phyloP scores from a whole-genome alignment of 352 stramenopile genomes.

The Pseudoperonospora humuli region DNA sequence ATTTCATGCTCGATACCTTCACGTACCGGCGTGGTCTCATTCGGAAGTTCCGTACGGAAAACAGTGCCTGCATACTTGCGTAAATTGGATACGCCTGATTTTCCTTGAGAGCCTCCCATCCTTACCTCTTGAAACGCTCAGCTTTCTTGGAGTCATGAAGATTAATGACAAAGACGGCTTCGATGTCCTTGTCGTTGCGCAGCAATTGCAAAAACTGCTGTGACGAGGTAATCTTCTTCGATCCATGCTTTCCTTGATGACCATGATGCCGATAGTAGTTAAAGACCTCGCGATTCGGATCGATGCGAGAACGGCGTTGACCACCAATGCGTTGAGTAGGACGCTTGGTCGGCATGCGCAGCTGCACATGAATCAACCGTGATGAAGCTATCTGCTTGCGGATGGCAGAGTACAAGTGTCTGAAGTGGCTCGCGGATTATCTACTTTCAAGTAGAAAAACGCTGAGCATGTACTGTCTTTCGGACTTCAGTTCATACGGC shows the following conservation, averaged over 20 bases:
- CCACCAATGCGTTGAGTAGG: no score
- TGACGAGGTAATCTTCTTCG: background rate
- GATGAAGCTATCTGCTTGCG: no score
- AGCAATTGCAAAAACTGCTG: no score
- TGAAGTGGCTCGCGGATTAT: no score
- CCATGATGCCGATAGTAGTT: conserved; percentile 11
- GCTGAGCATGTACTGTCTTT: no score
- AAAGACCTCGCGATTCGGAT: conserved; percentile 4
- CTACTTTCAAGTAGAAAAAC: no score
- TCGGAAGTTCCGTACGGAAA: conserved; percentile 2
- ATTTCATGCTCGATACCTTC: conserved; percentile 1
- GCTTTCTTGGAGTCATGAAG: conserved; percentile 8
- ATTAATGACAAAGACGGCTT: conserved; percentile 5
- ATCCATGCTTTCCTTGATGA: background rate
- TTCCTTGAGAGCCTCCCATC: no score
- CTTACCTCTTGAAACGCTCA: conserved; percentile 1
- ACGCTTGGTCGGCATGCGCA: no score
- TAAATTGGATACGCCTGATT: background rate
- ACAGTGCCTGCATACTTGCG: background rate
- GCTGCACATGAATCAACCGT: background rate
- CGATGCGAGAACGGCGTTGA: background rate
- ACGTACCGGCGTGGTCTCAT: background rate
- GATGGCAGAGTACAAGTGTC: no score
- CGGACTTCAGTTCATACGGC: no score
- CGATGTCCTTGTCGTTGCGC: background rate